Evolutionary conservation across 225 moss, liverwort and hornwort genomes (phyloP).

Genomic region (Bryoerythrophyllum caledonicum): DNA sequence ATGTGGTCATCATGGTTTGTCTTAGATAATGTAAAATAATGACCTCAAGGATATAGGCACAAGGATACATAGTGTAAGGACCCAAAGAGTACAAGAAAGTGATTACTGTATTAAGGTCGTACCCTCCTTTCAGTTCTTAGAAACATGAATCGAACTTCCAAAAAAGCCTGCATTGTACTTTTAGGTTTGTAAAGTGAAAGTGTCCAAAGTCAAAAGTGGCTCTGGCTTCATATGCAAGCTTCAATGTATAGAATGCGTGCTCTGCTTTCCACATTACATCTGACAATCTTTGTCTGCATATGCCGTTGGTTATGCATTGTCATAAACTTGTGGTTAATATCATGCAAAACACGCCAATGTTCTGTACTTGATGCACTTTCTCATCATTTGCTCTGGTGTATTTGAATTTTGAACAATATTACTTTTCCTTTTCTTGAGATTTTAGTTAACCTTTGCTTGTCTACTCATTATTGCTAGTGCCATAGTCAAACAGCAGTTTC

Average conservation of each 20-base stretch:
- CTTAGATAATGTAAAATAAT: background rate
- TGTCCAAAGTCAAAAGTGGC: background rate
- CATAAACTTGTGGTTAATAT: background rate
- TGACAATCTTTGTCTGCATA: background rate
- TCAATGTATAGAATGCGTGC: background rate
- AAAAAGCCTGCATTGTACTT: background rate
- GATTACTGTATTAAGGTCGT: background rate
- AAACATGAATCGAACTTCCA: background rate
- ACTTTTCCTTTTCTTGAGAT: background rate
- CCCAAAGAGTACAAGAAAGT: background rate
- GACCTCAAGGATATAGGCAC: background rate
- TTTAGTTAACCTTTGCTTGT: too few species aligned
- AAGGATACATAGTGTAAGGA: background rate
- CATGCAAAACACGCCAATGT: background rate
- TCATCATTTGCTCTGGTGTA: background rate
- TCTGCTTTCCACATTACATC: background rate
- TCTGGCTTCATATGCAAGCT: background rate
- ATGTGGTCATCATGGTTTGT: background rate
- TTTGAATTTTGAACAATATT: slow-evolving; percentile 9
- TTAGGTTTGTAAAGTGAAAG: background rate
- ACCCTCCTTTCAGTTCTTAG: background rate
- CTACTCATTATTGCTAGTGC: background rate
- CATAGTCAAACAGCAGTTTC: too few species aligned
- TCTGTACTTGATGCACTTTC: background rate
- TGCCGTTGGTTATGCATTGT: background rate